These are phyloP conservation scores for Orobanche coerulescens DNA, from an alignment of 257 asterid genomes.

Conservation along the genomic window DNA sequence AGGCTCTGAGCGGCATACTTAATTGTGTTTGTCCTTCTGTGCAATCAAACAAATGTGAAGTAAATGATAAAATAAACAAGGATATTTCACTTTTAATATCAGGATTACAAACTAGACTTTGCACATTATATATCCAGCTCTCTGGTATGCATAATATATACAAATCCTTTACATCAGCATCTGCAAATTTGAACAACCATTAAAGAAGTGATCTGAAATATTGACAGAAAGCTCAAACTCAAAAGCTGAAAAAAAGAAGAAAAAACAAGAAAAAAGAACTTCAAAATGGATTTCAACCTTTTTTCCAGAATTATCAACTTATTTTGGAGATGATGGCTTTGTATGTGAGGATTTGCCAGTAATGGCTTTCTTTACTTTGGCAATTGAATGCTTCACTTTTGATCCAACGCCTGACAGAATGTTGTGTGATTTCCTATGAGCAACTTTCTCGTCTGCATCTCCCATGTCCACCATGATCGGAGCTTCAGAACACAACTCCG, in stretches of 20 bases:
- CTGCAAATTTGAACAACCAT: too few relatives aligned
- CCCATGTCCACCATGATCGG: conserved; percentile 53
- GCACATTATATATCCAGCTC: conserved; percentile 13
- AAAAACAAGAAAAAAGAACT: conserved; percentile 14
- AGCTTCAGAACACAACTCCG: conserved; percentile 36
- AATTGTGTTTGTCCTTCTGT: too few relatives aligned
- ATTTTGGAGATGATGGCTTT: conserved; percentile 50
- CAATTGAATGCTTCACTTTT: conserved; percentile 80
- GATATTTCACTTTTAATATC: too few relatives aligned
- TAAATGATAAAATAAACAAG: too few relatives aligned
- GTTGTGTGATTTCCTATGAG: conserved; percentile 67
- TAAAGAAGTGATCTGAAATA: too few relatives aligned
- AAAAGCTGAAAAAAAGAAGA: conserved; percentile 1
- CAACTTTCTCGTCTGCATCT: conserved; percentile 44
- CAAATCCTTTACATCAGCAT: too few relatives aligned
- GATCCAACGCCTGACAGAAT: conserved; percentile 84
- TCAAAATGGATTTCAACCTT: conserved; percentile 8
- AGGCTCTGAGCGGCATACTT: too few relatives aligned
- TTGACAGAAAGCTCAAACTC: too few relatives aligned
- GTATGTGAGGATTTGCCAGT: conserved; percentile 62
- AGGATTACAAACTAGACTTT: too few relatives aligned
- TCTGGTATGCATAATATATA: too few relatives aligned
- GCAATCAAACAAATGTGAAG: too few relatives aligned
- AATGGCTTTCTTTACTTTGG: conserved; percentile 84
- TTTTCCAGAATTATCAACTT: conserved; percentile 12